Percentiles rank a stretch among this genome's conserved stretches.
Evolutionary conservation across 306 rosid species (phyloP).

Genomic region (Casuarina glauca): DNA sequence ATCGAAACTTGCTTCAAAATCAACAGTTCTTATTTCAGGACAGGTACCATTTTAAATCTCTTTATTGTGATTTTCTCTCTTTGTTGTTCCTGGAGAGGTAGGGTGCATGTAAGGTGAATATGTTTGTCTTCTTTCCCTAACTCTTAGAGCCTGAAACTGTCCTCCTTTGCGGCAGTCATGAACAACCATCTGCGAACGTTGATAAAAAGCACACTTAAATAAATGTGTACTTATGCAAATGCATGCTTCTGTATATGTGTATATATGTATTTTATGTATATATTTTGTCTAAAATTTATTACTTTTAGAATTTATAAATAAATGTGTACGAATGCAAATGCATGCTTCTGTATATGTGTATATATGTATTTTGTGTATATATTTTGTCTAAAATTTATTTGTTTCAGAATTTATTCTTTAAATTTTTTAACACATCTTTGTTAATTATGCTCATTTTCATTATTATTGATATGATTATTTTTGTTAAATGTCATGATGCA

Average conservation of each 20-base stretch:
- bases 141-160: not conserved
- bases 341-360: too few species aligned
- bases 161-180: not conserved
- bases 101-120: not conserved
- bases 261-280: too few species aligned
- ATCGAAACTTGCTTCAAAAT: conserved; percentile 60
- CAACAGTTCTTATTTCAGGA: conserved; percentile 46
- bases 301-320: too few species aligned
- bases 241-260: too few species aligned
- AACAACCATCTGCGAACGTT: too few species aligned
- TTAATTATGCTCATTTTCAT: not conserved
- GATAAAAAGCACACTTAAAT: too few species aligned
- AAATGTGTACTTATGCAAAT: too few species aligned
- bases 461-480: not conserved
- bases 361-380: too few species aligned
- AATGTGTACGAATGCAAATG: too few species aligned
- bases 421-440: not conserved
- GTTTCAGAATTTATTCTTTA: too few species aligned
- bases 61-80: not conserved
- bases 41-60: conserved; percentile 42
- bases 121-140: not conserved
- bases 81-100: conserved; percentile 10
- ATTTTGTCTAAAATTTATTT: too few species aligned
- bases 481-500: conserved; percentile 34
- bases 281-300: too few species aligned